Evolutionary conservation across 2,329 filamentous ascomycete genomes (phyloP), one percentile per base, ranked within the genome.

Genomic region (Aspergillus fumigatus): DNA sequence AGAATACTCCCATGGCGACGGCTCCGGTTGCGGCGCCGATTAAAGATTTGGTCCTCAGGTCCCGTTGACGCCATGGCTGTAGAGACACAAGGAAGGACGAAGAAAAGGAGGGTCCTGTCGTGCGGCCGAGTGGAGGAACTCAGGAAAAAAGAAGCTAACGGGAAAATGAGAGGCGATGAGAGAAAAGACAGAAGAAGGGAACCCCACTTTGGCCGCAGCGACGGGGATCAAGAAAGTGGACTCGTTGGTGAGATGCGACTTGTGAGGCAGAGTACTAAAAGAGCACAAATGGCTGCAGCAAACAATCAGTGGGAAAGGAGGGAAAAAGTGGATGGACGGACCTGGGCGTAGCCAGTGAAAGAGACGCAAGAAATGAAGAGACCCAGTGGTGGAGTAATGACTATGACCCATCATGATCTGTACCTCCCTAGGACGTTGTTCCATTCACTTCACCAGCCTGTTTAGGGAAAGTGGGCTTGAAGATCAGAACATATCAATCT

Each of bases 1-100:
- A 3, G 23, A 21, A n/a, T 26, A 41, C 47, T 54, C 29, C 43
- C 55, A 58, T 53, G 17, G 49, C 19, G 38, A 53, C 19, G 48
- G 55, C 58, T 60, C 55, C 55, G 58, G 55, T 60, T 58, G 53
- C 58, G 58, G 55, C 52, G 38, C 35, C 26, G 43, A 26, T 40
- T 19, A 54, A 50, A 10, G 50, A 53, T 25, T 51, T 49, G 45
- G 23, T 35, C 32, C n/a, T 26, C 29, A 21, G 40, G 17, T 47
- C 14, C 40, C 27, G 50, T 57, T 48, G 48, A 51, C 52, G n/a
- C 52, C 55, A 57, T 57, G 51, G 50, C 23, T 23, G 43, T 35
- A 49, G n/a, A 32, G 9, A 41, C 21, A 41, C 27, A 23, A 51
- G 25, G 35, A 38, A 19, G 41, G 48, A 26, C 14, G 40, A 32